These are phyloP conservation scores for Nothomitra cinnamomea DNA, from an alignment of 2,329 filamentous ascomycete species.

Conservation along the genomic window DNA sequence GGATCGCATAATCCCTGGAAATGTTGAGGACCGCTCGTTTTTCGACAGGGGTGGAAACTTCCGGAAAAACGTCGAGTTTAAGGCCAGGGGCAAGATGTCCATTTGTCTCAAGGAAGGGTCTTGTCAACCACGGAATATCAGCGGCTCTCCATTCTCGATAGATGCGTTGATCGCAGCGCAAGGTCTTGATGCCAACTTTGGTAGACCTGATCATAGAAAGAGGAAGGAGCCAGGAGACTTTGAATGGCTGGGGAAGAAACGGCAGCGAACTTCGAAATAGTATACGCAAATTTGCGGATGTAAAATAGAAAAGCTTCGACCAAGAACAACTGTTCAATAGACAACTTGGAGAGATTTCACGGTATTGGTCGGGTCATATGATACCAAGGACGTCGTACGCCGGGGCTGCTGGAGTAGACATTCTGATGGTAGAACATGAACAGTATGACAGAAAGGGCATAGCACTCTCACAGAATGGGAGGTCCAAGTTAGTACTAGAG, in stretches of 20 bases:
- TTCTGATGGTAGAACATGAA: no score
- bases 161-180: conserved; percentile 8
- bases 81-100: conserved; percentile 7
- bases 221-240: not conserved
- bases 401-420: no score
- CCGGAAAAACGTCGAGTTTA: conserved; percentile 12
- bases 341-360: no score
- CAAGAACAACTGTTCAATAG: no score
- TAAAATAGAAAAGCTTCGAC: no score
- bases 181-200: conserved; percentile 9
- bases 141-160: conserved; percentile 11
- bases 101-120: conserved; percentile 9
- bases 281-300: no score
- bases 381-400: no score
- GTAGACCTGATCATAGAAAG: conserved; percentile 6
- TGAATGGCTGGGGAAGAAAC: not conserved
- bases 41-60: conserved; percentile 12
- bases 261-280: no score
- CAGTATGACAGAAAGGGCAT: no score
- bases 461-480: no score
- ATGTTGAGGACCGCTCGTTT: conserved; percentile 11
- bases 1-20: conserved; percentile 9
- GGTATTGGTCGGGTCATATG: no score
- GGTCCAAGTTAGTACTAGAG: no score
- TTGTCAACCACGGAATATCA: conserved; percentile 7